Conservation (phyloP, 768 basidiomycete genomes). For the Mycena floridula region DNA sequence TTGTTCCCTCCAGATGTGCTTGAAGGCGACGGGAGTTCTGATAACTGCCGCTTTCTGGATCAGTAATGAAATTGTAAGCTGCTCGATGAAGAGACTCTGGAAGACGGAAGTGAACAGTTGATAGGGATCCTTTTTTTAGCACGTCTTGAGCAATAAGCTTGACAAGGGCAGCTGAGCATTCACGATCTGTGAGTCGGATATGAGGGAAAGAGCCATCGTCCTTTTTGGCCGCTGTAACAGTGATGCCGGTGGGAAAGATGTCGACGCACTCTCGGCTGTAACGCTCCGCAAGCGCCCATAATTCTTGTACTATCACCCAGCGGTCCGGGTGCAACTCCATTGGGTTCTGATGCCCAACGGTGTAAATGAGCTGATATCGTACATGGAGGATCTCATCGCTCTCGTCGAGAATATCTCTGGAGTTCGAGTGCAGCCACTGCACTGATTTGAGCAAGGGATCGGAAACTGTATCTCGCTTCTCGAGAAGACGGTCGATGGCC, state of each 20-base stretch:
- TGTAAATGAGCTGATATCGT: slow-evolving; percentile 44
- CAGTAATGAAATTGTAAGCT: background rate
- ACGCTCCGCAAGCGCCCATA: slow-evolving; percentile 24
- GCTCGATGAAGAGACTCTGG: background rate
- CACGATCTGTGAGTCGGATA: background rate
- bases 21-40: background rate
- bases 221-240: no score
- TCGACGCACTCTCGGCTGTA: slow-evolving; percentile 1
- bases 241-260: background rate
- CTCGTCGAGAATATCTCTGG: slow-evolving; percentile 39
- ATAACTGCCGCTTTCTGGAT: background rate
- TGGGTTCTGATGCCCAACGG: slow-evolving; percentile 28
- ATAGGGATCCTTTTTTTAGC: background rate
- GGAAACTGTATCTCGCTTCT: slow-evolving; percentile 1
- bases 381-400: slow-evolving; percentile 43
- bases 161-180: background rate
- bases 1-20: background rate
- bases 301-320: slow-evolving; percentile 33
- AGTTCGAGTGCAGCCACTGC: slow-evolving; percentile 18
- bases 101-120: background rate
- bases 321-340: slow-evolving; percentile 36
- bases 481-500: slow-evolving; percentile 30
- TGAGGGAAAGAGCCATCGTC: no score
- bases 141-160: background rate
- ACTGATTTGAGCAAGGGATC: slow-evolving; percentile 18